Evolutionary conservation across 2,329 filamentous ascomycete genomes (phyloP).

Genomic region (Epichloe glyceriae): DNA sequence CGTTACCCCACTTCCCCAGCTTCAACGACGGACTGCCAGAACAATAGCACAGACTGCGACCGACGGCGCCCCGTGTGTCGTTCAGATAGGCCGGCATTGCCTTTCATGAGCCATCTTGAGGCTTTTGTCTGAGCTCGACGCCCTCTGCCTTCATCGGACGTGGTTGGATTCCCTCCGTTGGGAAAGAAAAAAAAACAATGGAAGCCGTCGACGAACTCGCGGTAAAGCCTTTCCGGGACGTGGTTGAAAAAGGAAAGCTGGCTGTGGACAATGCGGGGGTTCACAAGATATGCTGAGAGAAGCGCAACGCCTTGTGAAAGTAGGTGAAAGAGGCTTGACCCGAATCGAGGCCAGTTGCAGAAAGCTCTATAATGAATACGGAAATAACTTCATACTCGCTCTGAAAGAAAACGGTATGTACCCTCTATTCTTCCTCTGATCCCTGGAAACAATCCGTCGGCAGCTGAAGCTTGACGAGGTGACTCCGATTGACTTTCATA

Average conservation of each 20-base stretch:
- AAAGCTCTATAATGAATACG: conserved; percentile 35
- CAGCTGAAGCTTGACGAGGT: background rate
- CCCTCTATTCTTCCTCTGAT: background rate
- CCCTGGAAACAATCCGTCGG: background rate
- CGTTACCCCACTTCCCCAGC: background rate
- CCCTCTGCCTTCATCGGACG: background rate
- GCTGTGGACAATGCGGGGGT: conserved; percentile 35
- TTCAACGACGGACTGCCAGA: background rate
- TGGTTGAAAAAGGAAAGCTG: conserved; percentile 35
- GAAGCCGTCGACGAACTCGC: conserved; percentile 31
- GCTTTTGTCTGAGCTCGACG: background rate
- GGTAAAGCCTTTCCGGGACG: conserved; percentile 37
- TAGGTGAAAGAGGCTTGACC: conserved; percentile 36
- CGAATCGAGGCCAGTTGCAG: conserved; percentile 38
- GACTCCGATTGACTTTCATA: no score
- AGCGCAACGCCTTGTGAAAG: conserved; percentile 32
- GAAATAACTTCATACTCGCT: conserved; percentile 34
- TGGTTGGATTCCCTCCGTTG: background rate
- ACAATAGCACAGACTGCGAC: background rate
- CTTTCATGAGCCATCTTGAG: background rate
- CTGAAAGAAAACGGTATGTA: conserved; percentile 40
- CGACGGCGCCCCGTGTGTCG: background rate
- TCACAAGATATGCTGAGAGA: conserved; percentile 35
- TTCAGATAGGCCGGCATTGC: background rate
- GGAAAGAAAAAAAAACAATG: conserved; percentile 15